phyloP scores from a whole-genome alignment of 768 basidiomycete species.

The Termitomyces sp. region DNA sequence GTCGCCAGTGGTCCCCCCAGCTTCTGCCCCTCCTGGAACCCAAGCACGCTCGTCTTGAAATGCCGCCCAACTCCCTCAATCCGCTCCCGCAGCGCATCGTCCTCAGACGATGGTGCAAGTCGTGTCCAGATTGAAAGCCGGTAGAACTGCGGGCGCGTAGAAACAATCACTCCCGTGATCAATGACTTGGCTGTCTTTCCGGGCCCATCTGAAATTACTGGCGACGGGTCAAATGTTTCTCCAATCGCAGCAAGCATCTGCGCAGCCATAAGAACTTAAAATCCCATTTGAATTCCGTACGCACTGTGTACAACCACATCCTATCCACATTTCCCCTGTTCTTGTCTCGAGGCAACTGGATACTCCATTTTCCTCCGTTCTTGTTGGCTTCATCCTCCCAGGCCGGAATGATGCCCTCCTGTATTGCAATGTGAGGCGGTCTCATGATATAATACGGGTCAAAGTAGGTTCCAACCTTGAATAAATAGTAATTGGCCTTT shows the following conservation, averaged over 20 bases:
- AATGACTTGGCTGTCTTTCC: constrained; percentile 49
- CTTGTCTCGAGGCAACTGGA: constrained; percentile 96
- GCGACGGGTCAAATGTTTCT: constrained; percentile 93
- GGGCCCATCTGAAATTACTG: constrained; percentile 45
- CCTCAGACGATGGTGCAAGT: constrained; percentile 60
- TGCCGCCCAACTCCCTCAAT: constrained; percentile 83
- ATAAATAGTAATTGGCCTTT: constrained; percentile 99
- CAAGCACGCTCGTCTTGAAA: constrained; percentile 90
- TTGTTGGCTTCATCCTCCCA: constrained; percentile 99
- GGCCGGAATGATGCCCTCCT: constrained; percentile 96
- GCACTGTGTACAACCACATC: constrained; percentile 95
- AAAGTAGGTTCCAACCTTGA: constrained; percentile 62
- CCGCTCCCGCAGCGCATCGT: constrained; percentile 63
- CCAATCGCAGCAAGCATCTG: constrained; percentile 99
- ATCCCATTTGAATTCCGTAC: constrained; percentile 29
- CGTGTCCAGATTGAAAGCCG: constrained; percentile 98
- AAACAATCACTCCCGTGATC: constrained; percentile 93
- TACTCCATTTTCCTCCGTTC: constrained; percentile 97
- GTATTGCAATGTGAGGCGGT: constrained; percentile 7
- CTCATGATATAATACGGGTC: not conserved
- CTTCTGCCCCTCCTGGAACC: constrained; percentile 69
- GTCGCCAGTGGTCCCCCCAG: constrained; percentile 85
- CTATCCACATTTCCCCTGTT: constrained; percentile 80
- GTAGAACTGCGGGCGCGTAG: constrained; percentile 92
- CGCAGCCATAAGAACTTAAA: not conserved